Evolutionary conservation across 352 stramenopile species (phyloP).

Genomic region (Globisporangium ultimum): DNA sequence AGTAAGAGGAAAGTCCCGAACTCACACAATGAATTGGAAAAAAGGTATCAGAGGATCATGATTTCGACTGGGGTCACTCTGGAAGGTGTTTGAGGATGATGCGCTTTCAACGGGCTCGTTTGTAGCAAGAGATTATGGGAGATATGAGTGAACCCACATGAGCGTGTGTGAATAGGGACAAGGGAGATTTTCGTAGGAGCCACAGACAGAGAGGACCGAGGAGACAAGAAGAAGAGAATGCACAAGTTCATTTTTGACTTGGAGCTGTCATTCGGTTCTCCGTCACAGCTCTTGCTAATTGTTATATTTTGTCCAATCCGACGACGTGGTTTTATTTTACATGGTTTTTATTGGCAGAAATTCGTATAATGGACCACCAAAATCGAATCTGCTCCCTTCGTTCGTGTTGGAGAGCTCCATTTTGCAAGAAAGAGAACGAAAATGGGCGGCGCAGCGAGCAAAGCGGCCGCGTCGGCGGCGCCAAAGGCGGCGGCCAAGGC

Average conservation of each 20-base stretch:
- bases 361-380: conserved; percentile 5
- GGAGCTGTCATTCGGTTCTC: background rate
- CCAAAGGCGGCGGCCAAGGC: conserved; percentile 10
- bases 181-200: too few relatives aligned
- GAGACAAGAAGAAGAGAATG: too few relatives aligned
- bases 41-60: too few relatives aligned
- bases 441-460: conserved; percentile 15
- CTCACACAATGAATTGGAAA: too few relatives aligned
- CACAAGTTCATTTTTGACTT: background rate
- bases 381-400: conserved; percentile 1
- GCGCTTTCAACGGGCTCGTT: too few relatives aligned
- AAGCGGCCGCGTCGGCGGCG: conserved; percentile 16
- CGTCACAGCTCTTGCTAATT: background rate
- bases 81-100: too few relatives aligned
- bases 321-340: background rate
- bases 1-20: too few relatives aligned
- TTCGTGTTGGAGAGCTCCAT: background rate
- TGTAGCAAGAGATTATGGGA: too few relatives aligned
- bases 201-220: too few relatives aligned
- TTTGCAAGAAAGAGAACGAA: background rate
- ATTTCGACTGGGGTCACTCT: too few relatives aligned
- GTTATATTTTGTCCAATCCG: conserved; percentile 3
- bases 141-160: too few relatives aligned
- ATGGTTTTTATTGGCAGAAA: background rate
- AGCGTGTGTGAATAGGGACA: too few relatives aligned